These are phyloP conservation scores for Fusarium sp. DNA, from an alignment of 2,329 filamentous ascomycete genomes.

Conservation along the genomic window DNA sequence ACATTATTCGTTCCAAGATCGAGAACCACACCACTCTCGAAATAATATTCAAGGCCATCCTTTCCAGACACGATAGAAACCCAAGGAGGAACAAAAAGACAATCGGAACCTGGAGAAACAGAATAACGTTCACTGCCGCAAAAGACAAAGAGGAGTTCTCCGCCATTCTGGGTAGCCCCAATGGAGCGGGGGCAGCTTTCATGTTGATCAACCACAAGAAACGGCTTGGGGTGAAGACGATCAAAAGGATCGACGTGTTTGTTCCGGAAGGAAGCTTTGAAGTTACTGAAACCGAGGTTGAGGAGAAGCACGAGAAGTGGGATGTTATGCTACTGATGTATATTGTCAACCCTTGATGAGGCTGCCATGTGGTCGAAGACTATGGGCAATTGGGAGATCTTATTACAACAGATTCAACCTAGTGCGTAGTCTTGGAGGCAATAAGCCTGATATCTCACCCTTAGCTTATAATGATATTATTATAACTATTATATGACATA, in stretches of 20 bases:
- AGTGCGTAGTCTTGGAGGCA: too few species aligned
- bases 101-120: conserved; percentile 6
- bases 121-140: neutral
- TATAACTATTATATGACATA: too few species aligned
- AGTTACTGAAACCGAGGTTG: neutral
- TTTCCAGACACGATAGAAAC: neutral
- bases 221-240: conserved; percentile 1
- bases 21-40: neutral
- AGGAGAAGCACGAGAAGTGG: neutral
- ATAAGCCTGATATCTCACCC: too few species aligned
- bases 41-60: conserved; percentile 4
- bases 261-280: neutral
- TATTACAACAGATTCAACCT: too few species aligned
- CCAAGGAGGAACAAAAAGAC: neutral
- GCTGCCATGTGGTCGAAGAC: too few species aligned
- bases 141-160: conserved; percentile 2
- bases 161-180: conserved; percentile 13
- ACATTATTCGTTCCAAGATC: conserved; percentile 12
- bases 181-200: conserved; percentile 9
- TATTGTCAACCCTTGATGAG: too few species aligned
- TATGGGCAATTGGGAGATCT: too few species aligned
- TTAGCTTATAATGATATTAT: too few species aligned
- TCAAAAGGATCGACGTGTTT: conserved; percentile 24
- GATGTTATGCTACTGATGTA: neutral
- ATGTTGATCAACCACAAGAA: conserved; percentile 19